Conservation (phyloP, 2,329 filamentous ascomycete species). For the Aspergillus ochraceoroseus region DNA sequence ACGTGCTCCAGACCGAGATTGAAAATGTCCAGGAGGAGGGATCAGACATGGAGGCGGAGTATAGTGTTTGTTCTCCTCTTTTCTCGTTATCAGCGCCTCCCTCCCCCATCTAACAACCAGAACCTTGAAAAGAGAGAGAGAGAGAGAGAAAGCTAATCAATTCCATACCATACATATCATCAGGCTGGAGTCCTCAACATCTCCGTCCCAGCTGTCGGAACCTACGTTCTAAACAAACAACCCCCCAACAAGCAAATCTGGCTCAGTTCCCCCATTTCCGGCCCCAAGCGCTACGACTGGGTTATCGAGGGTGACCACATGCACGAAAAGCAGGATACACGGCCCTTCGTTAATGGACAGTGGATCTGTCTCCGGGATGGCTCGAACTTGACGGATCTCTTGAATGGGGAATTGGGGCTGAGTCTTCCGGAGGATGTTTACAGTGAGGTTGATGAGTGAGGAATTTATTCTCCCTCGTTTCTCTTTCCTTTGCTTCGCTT, state of each 20-base stretch:
- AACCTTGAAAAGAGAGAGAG: no score
- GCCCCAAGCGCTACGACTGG: conserved; percentile 93
- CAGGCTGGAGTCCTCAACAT: conserved; percentile 84
- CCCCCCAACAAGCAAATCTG: conserved; percentile 97
- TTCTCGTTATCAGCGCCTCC: not conserved
- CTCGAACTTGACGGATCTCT: conserved; percentile 65
- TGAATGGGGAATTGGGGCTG: conserved; percentile 71
- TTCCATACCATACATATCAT: no score
- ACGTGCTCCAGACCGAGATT: conserved; percentile 53
- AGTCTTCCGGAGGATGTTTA: conserved; percentile 48
- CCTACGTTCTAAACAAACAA: conserved; percentile 96
- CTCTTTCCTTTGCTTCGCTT: not conserved
- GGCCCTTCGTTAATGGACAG: conserved; percentile 51
- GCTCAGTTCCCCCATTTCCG: conserved; percentile 85
- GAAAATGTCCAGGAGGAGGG: conserved; percentile 72
- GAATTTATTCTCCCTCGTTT: conserved; percentile 8
- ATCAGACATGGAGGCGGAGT: conserved; percentile 77
- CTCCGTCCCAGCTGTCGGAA: conserved; percentile 63
- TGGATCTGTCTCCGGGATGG: conserved; percentile 90
- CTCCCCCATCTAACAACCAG: not conserved
- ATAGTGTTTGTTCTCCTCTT: conserved; percentile 58
- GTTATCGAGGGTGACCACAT: conserved; percentile 66
- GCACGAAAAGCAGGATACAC: conserved; percentile 70
- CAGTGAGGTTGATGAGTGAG: conserved; percentile 24
- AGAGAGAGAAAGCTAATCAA: no score